These are phyloP conservation scores for Populus trichocarpa DNA, from an alignment of 441 rosid species.

Conservation along the genomic window DNA sequence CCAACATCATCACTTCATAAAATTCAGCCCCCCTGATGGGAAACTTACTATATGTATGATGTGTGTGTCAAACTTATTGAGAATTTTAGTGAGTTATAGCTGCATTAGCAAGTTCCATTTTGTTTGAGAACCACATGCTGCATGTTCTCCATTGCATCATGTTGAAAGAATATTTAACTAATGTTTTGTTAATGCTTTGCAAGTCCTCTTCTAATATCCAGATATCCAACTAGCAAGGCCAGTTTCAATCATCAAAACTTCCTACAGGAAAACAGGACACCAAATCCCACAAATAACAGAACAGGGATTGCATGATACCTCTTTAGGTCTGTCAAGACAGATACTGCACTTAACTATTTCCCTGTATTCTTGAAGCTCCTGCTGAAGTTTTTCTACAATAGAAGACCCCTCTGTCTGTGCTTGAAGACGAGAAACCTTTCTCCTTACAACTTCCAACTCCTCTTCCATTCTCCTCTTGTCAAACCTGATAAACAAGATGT, in stretches of 20 bases:
- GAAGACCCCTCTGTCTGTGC: constrained; percentile 69
- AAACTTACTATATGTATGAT: not conserved
- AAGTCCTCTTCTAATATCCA: not conserved
- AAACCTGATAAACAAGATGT: constrained; percentile 45
- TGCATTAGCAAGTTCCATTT: not conserved
- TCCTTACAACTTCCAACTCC: constrained; percentile 60
- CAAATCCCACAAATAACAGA: not conserved
- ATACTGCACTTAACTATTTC: constrained; percentile 90
- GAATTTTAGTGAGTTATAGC: not conserved
- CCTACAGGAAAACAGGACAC: not conserved
- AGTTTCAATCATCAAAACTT: not conserved
- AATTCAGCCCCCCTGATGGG: not conserved
- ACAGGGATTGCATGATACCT: constrained; percentile 41
- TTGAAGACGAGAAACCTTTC: constrained; percentile 61
- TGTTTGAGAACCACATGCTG: not conserved
- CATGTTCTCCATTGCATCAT: not conserved
- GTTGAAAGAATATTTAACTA: not conserved
- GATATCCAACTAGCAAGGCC: not conserved
- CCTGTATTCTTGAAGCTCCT: constrained; percentile 81
- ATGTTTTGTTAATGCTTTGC: not conserved
- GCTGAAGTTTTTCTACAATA: constrained; percentile 63
- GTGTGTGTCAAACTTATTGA: not conserved
- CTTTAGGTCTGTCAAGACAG: constrained; percentile 86
- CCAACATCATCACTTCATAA: too few relatives aligned
- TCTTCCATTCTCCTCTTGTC: constrained; percentile 77